These are phyloP conservation scores for Penium margaritaceum DNA, from an alignment of 139 green algal genomes.

Conservation along the genomic window DNA sequence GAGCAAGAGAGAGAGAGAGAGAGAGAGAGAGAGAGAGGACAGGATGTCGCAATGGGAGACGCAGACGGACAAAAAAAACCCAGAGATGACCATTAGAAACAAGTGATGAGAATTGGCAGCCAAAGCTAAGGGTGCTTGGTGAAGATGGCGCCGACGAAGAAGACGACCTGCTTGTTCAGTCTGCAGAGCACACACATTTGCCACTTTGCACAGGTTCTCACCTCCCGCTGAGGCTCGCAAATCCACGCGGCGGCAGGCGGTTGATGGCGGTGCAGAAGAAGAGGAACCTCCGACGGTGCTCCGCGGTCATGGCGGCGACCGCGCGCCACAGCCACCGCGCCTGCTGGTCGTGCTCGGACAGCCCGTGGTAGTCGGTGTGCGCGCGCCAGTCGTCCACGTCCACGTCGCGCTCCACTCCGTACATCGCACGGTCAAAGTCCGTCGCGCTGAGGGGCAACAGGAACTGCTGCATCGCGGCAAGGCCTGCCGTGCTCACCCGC, in stretches of 20 bases:
- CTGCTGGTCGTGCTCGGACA: conserved; percentile 1
- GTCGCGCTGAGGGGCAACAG: conserved; percentile 13
- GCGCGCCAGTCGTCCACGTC: conserved; percentile 26
- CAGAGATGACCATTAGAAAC: too few species aligned
- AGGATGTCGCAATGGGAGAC: too few species aligned
- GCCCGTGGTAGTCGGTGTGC: conserved; percentile 30
- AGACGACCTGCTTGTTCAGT: too few species aligned
- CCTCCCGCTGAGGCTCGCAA: conserved; percentile 27
- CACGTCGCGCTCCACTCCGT: conserved; percentile 25
- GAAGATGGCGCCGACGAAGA: too few species aligned
- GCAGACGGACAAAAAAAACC: too few species aligned
- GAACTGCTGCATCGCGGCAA: conserved; percentile 18
- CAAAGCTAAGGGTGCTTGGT: too few species aligned
- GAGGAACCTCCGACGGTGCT: conserved; percentile 31
- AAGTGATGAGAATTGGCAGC: too few species aligned
- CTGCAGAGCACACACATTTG: not conserved
- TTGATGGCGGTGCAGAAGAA: conserved; percentile 38
- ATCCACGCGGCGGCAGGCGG: conserved; percentile 18
- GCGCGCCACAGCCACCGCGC: conserved; percentile 32
- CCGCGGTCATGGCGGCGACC: conserved; percentile 30
- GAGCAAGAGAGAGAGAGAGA: too few species aligned
- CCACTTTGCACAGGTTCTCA: not conserved
- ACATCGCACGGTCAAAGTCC: conserved; percentile 33
- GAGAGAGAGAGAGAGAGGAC: too few species aligned
- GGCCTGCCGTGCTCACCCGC: conserved; percentile 17